Evolutionary conservation across 2,329 filamentous ascomycete genomes (phyloP).

Genomic region (Coleophoma crateriformis): DNA sequence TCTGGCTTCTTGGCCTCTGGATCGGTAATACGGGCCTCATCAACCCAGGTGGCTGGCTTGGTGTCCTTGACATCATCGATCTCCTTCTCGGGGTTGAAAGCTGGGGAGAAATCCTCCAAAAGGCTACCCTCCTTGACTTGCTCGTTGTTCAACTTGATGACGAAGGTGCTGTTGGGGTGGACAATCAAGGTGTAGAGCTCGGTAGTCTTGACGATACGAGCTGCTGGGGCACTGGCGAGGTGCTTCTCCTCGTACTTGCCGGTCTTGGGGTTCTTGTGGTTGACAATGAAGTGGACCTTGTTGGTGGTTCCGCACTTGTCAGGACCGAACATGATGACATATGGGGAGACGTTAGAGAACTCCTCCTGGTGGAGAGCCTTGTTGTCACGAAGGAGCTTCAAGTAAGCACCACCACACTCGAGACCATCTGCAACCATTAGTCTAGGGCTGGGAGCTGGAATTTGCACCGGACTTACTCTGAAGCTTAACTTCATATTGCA

Average conservation of each 20-base stretch:
- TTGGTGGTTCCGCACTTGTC: slow-evolving; percentile 99
- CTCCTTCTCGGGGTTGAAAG: slow-evolving; percentile 93
- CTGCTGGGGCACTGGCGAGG: slow-evolving; percentile 74
- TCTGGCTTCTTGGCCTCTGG: slow-evolving; percentile 94
- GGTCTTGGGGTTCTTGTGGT: slow-evolving; percentile 99
- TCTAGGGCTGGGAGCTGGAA: background rate
- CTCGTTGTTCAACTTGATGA: slow-evolving; percentile 88
- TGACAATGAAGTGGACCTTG: slow-evolving; percentile 99
- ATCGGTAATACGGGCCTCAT: slow-evolving; percentile 84
- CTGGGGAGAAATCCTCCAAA: slow-evolving; percentile 84
- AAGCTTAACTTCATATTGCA: slow-evolving; percentile 99
- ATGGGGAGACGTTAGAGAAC: slow-evolving; percentile 95
- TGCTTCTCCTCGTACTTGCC: slow-evolving; percentile 99
- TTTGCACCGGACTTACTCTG: slow-evolving; percentile 63
- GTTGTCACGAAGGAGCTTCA: slow-evolving; percentile 98
- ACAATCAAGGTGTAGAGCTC: slow-evolving; percentile 96
- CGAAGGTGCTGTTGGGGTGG: slow-evolving; percentile 91
- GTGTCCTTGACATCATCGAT: slow-evolving; percentile 90
- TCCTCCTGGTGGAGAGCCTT: slow-evolving; percentile 95
- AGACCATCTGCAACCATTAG: slow-evolving; percentile 62
- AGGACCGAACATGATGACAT: slow-evolving; percentile 99
- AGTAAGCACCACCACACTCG: slow-evolving; percentile 96
- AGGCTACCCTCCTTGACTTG: slow-evolving; percentile 84
- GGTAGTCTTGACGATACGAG: slow-evolving; percentile 85
- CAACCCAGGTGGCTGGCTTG: slow-evolving; percentile 96